These are phyloP conservation scores for Eutrema heterophyllum DNA, from an alignment of 345 rosid species.

Conservation along the genomic window DNA sequence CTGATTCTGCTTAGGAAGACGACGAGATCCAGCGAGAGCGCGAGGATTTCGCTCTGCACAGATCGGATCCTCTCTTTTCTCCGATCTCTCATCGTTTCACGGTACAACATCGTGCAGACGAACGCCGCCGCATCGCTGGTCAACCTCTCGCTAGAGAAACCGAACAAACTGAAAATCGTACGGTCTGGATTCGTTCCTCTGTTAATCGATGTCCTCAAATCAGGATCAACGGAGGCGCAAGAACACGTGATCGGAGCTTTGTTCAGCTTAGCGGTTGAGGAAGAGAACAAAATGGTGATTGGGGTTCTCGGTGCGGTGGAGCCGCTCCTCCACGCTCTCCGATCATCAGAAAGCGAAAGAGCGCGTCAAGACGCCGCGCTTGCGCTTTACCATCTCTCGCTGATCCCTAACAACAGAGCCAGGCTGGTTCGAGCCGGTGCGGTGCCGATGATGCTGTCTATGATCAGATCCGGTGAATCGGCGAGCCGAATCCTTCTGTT, in stretches of 20 bases:
- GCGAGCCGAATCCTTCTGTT: conserved; percentile 48
- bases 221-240: conserved; percentile 64
- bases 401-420: conserved; percentile 53
- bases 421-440: conserved; percentile 68
- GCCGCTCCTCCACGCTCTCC: conserved; percentile 61
- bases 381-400: conserved; percentile 69
- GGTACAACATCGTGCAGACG: conserved; percentile 58
- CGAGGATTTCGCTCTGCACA: conserved; percentile 52
- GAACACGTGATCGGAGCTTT: conserved; percentile 81
- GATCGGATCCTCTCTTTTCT: conserved; percentile 44
- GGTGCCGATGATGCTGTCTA: conserved; percentile 49
- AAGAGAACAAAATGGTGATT: conserved; percentile 75
- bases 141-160: conserved; percentile 64
- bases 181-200: conserved; percentile 68
- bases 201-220: conserved; percentile 55
- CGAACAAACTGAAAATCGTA: conserved; percentile 61
- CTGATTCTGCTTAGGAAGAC: conserved; percentile 45
- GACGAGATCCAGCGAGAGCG: conserved; percentile 46
- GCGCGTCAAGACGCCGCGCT: conserved; percentile 65
- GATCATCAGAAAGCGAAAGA: conserved; percentile 51
- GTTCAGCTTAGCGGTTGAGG: conserved; percentile 75
- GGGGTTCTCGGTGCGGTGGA: conserved; percentile 82
- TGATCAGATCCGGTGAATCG: conserved; percentile 46
- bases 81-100: conserved; percentile 46
- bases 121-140: conserved; percentile 71